These are phyloP conservation scores for Letharia columbiana DNA, from an alignment of 495 filamentous ascomycete genomes.

Conservation along the genomic window DNA sequence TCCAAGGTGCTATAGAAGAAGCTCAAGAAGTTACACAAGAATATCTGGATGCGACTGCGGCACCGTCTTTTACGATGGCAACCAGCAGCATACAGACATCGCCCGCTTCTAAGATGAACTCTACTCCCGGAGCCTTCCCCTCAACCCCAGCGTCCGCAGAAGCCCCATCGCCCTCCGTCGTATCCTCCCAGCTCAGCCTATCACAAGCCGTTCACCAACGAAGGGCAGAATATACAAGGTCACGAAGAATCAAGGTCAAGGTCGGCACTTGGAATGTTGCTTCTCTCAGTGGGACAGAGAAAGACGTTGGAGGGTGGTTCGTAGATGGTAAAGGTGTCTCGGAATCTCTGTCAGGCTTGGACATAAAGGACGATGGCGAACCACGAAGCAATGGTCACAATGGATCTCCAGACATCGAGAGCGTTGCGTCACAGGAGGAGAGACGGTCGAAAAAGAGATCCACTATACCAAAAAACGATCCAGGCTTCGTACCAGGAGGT, in stretches of 20 bases:
- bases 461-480: conserved; percentile 34
- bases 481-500: conserved; percentile 28
- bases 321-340: conserved; percentile 63
- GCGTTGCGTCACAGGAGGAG: conserved; percentile 36
- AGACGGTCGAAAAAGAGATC: conserved; percentile 31
- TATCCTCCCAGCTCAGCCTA: conserved; percentile 38
- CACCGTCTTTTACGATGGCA: conserved; percentile 1
- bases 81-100: conserved; percentile 2
- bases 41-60: not conserved
- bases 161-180: conserved; percentile 23
- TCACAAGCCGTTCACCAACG: conserved; percentile 59
- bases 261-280: conserved; percentile 95
- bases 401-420: conserved; percentile 31
- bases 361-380: conserved; percentile 32
- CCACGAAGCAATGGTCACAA: conserved; percentile 15
- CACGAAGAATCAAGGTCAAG: conserved; percentile 66
- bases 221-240: conserved; percentile 65
- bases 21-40: not conserved
- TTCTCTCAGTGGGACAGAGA: conserved; percentile 68
- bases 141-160: conserved; percentile 21
- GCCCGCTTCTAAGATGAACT: not conserved
- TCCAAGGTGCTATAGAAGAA: not conserved
- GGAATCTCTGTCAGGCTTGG: conserved; percentile 46
- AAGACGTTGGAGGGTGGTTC: conserved; percentile 82
- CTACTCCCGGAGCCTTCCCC: conserved; percentile 23